A percentile compares a stretch with the other conserved stretches of the same genome.
These are phyloP conservation scores for Kluyveromyces lactis DNA, from an alignment of 805 yeast species.

Conservation along the genomic window DNA sequence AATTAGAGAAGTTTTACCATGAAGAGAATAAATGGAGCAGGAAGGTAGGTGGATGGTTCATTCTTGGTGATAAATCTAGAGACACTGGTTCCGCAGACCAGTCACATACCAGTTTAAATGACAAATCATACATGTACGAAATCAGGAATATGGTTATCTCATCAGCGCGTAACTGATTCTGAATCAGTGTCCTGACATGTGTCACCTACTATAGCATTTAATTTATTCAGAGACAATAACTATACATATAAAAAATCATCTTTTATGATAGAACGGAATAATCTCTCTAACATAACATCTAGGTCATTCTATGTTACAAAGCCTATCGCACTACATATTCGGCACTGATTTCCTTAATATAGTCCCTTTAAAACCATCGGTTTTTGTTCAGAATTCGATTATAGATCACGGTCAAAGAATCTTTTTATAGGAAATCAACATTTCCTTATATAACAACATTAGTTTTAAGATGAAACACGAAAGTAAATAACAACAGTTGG, in stretches of 20 bases:
- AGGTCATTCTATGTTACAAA: too few relatives aligned
- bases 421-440: too few relatives aligned
- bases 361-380: too few relatives aligned
- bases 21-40: conserved; percentile 29
- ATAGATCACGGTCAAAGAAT: too few relatives aligned
- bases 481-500: too few relatives aligned
- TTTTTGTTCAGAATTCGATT: too few relatives aligned
- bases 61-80: conserved; percentile 10
- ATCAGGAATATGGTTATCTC: conserved; percentile 29
- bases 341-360: too few relatives aligned
- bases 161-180: conserved; percentile 19
- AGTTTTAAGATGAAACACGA: neutral
- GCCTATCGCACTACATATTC: too few relatives aligned
- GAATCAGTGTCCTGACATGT: neutral
- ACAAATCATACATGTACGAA: conserved; percentile 26
- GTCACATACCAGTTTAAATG: conserved; percentile 13
- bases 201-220: neutral
- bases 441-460: neutral
- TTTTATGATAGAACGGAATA: too few relatives aligned
- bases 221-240: neutral
- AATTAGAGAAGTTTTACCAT: conserved; percentile 24
- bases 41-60: conserved; percentile 26
- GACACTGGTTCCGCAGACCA: conserved; percentile 9
- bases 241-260: too few relatives aligned
- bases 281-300: too few relatives aligned